Evolutionary conservation across 768 basidiomycete species (phyloP), one percentile per base, ranked within the genome.

Genomic region (Serendipita sp.): DNA sequence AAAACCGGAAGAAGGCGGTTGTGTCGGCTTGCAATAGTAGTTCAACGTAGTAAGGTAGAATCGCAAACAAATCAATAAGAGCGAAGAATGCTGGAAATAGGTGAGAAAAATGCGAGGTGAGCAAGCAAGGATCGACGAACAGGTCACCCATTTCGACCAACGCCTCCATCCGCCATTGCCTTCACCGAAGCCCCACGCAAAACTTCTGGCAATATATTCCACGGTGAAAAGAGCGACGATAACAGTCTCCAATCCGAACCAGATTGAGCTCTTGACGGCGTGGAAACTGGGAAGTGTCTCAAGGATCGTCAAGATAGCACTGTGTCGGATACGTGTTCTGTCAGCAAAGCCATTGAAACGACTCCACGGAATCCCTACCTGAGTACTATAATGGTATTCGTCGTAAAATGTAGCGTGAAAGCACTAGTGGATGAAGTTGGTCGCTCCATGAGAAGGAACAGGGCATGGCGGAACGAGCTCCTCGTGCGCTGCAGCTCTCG

Each of bases 21-120:
- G 91, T 93, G 73, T 96, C 92, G 75, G 91, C 88, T 44, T 82
- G 84, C 10, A 93, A 71, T 34, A 88, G 74, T 62, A 94, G 78
- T 75, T 94, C 92, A 63, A 95, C 83, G 72, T 91, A 94, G 71
- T 92, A 94, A 2, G 92, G 92, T 28, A 89, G 70, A 54, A 95
- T 91, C 2, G 91, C 86, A 65, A 94, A 78, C 15, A 91, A 73
- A 70, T 95, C 92, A 72, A 91, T 83, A 28, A 94, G 80, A 3
- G 89, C 90, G 72, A 87, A 92, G 74, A 93, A 90, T 2, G 87
- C 86, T 83, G 36, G 3, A 34, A 48, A 23, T 62, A 11, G 54
- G 60, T 44, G 36, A 15, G 8, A 32, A 36, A 41, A 18, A 44
- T 35, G 41, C 52, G 0, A 28, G 23, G 36, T 8, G 32, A 3